A percentile compares a stretch with the other conserved stretches of the same genome.
Conservation (phyloP, 1,139 yeast genomes). For the Saccharomyces hybrid region DNA sequence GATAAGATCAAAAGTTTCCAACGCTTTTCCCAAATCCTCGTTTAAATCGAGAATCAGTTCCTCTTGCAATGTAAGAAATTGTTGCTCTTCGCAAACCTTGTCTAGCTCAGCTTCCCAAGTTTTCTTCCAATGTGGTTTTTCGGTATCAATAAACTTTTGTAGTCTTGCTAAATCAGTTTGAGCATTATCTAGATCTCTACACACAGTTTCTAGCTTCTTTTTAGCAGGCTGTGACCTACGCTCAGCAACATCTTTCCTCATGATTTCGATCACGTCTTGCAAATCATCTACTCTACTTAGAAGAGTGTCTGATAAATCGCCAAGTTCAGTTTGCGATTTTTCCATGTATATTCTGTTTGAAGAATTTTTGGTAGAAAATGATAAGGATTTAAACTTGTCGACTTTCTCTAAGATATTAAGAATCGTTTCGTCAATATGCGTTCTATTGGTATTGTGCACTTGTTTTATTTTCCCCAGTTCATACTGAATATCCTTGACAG, state of each 20-base stretch:
- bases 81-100: constrained; percentile 88
- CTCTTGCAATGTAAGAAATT: constrained; percentile 81
- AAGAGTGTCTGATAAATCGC: constrained; percentile 66
- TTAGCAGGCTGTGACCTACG: constrained; percentile 80
- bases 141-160: constrained; percentile 56
- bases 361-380: constrained; percentile 31
- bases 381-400: constrained; percentile 38
- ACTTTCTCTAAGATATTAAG: constrained; percentile 42
- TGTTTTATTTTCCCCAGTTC: constrained; percentile 63
- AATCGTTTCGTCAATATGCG: constrained; percentile 40
- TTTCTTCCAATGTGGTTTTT: constrained; percentile 79
- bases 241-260: constrained; percentile 85
- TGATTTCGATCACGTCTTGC: constrained; percentile 84
- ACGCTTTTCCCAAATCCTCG: constrained; percentile 73
- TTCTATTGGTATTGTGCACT: constrained; percentile 43
- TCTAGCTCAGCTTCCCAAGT: constrained; percentile 91
- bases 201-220: constrained; percentile 61
- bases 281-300: constrained; percentile 81
- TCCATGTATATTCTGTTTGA: constrained; percentile 65
- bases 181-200: constrained; percentile 58
- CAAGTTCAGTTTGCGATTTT: constrained; percentile 61
- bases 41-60: constrained; percentile 71
- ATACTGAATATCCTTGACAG: constrained; percentile 38
- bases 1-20: constrained; percentile 73
- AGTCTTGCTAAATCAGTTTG: constrained; percentile 45